These are phyloP conservation scores for Auriscalpium vulgare DNA, from an alignment of 768 basidiomycete species.

Conservation along the genomic window DNA sequence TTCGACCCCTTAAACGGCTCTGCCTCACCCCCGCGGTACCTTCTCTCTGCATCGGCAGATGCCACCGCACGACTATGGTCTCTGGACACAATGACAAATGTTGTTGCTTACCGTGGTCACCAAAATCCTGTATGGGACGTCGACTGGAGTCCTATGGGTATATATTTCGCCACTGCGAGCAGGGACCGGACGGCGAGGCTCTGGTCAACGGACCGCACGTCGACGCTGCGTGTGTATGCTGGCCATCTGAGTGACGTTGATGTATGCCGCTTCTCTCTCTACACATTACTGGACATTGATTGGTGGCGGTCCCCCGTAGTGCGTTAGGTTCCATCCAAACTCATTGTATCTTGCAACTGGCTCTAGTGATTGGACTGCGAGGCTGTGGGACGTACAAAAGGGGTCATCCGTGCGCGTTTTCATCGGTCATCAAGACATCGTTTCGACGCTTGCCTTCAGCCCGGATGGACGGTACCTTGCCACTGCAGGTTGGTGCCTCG, in stretches of 20 bases:
- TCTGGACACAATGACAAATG: constrained; percentile 86
- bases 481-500: constrained; percentile 53
- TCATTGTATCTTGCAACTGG: constrained; percentile 96
- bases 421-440: constrained; percentile 85
- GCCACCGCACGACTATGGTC: constrained; percentile 91
- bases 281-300: neutral
- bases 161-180: constrained; percentile 97
- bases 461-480: constrained; percentile 94
- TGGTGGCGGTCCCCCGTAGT: constrained; percentile 37
- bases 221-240: constrained; percentile 84
- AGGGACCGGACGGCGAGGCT: constrained; percentile 90
- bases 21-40: constrained; percentile 73
- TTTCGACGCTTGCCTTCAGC: constrained; percentile 81
- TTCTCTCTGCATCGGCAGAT: constrained; percentile 90
- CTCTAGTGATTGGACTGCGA: constrained; percentile 92
- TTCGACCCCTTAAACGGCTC: constrained; percentile 92
- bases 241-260: constrained; percentile 97
- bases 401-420: constrained; percentile 93
- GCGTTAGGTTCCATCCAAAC: constrained; percentile 94
- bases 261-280: constrained; percentile 42
- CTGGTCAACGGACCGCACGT: constrained; percentile 90
- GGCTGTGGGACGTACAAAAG: constrained; percentile 97
- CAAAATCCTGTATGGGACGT: constrained; percentile 99
- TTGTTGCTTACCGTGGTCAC: constrained; percentile 92
- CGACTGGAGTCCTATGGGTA: constrained; percentile 95